Base-by-base conservation (phyloP, 495 filamentous ascomycete species). In the Friedmanniomyces endolithicus region DNA sequence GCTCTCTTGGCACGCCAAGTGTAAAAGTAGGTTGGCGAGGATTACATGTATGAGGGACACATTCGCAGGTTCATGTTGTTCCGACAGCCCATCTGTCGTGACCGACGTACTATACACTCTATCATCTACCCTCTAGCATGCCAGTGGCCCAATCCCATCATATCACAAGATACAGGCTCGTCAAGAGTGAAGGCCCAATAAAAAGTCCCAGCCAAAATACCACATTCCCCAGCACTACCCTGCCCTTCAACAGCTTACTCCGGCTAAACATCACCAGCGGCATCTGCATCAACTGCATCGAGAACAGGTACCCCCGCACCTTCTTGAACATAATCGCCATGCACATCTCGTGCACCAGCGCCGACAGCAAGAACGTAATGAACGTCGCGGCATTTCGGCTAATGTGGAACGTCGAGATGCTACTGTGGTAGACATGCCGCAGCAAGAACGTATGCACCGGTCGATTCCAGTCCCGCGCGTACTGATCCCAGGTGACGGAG, bases 311-410 rank as follows among this genome's bases (percentile, higher is more conserved):
- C 6, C 85, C 85, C 33, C 85, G 71, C 23, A 88, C 74, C 59
- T 86, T 85, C 68, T 81, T 82, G 63, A 88, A 88, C 52, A 88
- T 77, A 50, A 82, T 81, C 70, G 80, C 78, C 85, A 88, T 88
- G 57, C 87, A 72, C 34, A 87, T 70, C 65, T 88, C 85, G 60
- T 88, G 85, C 20, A 86, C 76, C 55, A 79, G 74, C 1, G 84
- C 82, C 14, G 73, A 78, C 12, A 88, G 64, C 48, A 87, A 74
- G 63, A 88, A 88, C 8, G 85, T 88, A 25, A 85, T 76, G 19
- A 87, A 72, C 31, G 83, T 87, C 9, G 85, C 85, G n/a, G 78
- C 78, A 53, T 76, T 71, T 63, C 80, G 80, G 57, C 79, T 78
- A 16, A 87, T 73, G 58, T 78, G 76, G 63, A 86, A 80, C 3